These are phyloP conservation scores for Chaetomiaceae sp. DNA, from an alignment of 2,329 filamentous ascomycete species.

Conservation along the genomic window DNA sequence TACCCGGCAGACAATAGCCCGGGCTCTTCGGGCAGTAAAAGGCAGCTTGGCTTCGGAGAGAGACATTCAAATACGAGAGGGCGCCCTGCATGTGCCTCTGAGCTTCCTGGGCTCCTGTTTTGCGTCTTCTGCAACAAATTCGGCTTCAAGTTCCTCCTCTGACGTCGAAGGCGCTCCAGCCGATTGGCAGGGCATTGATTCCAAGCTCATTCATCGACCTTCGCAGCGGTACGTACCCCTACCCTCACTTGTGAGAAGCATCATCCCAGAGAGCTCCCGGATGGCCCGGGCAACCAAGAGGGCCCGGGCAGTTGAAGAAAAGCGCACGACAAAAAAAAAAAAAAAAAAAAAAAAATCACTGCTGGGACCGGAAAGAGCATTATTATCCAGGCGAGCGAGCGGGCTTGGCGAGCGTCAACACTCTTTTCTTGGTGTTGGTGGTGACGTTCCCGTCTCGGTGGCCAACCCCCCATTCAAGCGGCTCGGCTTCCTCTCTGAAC, in stretches of 20 bases:
- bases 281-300: conserved; percentile 9
- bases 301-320: too few relatives aligned
- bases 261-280: conserved; percentile 2
- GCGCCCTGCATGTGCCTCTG: not conserved
- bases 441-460: not conserved
- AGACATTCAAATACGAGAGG: conserved; percentile 20
- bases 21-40: conserved; percentile 17
- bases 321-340: conserved; percentile 3
- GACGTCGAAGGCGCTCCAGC: not conserved
- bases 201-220: not conserved
- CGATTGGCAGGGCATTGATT: not conserved
- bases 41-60: conserved; percentile 11
- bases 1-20: conserved; percentile 3
- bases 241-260: conserved; percentile 5
- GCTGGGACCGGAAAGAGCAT: not conserved
- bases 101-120: not conserved
- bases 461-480: not conserved
- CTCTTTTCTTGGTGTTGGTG: not conserved
- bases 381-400: conserved; percentile 5
- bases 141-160: not conserved
- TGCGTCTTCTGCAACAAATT: not conserved
- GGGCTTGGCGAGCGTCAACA: not conserved
- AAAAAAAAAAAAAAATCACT: not conserved
- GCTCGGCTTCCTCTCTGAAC: not conserved
- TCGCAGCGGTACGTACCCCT: conserved; percentile 13